Evolutionary conservation across 768 basidiomycete genomes (phyloP).

Genomic region (Termitomyces sp.): DNA sequence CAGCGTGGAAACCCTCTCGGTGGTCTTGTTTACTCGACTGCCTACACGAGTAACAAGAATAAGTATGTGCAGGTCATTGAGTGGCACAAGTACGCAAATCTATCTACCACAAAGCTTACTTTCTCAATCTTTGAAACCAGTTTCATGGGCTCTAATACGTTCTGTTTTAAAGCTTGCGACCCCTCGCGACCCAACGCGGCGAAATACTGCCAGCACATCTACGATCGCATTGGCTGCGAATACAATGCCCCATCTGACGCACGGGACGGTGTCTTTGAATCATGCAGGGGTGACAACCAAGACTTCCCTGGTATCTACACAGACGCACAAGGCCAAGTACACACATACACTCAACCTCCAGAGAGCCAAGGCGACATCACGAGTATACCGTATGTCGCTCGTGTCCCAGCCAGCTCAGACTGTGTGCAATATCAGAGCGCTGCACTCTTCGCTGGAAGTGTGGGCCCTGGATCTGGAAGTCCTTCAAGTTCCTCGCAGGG

Average conservation of each 20-base stretch:
- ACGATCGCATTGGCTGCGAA: slow-evolving; percentile 14
- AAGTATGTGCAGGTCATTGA: slow-evolving; percentile 14
- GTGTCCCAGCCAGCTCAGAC: slow-evolving; percentile 29
- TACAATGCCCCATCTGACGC: slow-evolving; percentile 66
- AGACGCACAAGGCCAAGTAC: slow-evolving; percentile 25
- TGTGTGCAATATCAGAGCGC: slow-evolving; percentile 26
- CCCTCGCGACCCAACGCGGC: slow-evolving; percentile 35
- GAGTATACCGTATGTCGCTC: slow-evolving; percentile 31
- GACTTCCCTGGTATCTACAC: slow-evolving; percentile 40
- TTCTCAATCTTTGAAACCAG: slow-evolving; percentile 23
- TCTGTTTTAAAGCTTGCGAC: slow-evolving; percentile 44
- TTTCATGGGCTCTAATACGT: slow-evolving; percentile 16
- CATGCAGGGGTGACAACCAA: slow-evolving; percentile 58
- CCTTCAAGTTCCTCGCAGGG: neutral
- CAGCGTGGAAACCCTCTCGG: slow-evolving; percentile 20
- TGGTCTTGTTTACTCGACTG: slow-evolving; percentile 11
- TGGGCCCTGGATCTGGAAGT: slow-evolving; percentile 6
- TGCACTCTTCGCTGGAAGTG: slow-evolving; percentile 21
- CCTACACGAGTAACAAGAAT: slow-evolving; percentile 11
- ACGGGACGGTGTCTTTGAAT: slow-evolving; percentile 50
- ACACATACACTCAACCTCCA: slow-evolving; percentile 34
- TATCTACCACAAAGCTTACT: neutral
- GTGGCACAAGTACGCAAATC: slow-evolving; percentile 12
- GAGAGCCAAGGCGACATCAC: slow-evolving; percentile 29
- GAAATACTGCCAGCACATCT: slow-evolving; percentile 17